Evolutionary conservation across 371 early-diverging fungal genomes (phyloP), one percentile per base, ranked within the genome.

Genomic region (Blakeslea trispora): DNA sequence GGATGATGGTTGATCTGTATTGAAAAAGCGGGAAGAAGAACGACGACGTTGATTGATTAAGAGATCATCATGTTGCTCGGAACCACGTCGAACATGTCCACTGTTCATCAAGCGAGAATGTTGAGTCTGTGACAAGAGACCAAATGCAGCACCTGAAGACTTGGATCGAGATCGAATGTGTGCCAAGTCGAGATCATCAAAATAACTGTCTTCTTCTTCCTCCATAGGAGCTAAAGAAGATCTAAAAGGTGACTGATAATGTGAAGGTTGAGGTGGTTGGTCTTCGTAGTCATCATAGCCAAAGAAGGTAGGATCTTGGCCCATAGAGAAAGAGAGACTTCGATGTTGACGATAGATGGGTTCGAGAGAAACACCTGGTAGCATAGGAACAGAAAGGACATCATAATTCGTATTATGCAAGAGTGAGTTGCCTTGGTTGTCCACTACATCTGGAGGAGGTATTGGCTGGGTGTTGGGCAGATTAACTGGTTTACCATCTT

Each of bases 251-350:
- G 56, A 46, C 24, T 55, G 55, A 14, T 57, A 49, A 40, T 31
- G 42, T 32, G 43, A 31, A 40, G 47, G 53, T 21, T 43, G 34
- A 49, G 40, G 48, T 11, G 44, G 50, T 23, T 24, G 50, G 34
- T 75, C 69, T 22, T 68, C 61, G 19, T 63, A 64, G 42, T 75
- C 74, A 48, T 65, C 67, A 42, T 79, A 79, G 4, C 75, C 79
- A 54, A 78, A 78, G 40, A 64, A 68, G 1, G 72, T 50, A 9
- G 71, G 68, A 45, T 75, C 74, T 48, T 79, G 76, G 9, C 79
- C 79, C 66, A 79, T 72, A 2, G 79, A 75, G 50, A 75, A 79
- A 9, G 79, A 79, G 7, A 75, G 45, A 53, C 79, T 79, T 22
- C 79, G 74, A 4, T 79, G 79, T 32, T 75, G 74, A 13, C 79